A percentile compares a stretch with the other conserved stretches of the same genome.
phyloP scores from a whole-genome alignment of 2,329 filamentous ascomycete species.

The Pseudogymnoascus sp. region DNA sequence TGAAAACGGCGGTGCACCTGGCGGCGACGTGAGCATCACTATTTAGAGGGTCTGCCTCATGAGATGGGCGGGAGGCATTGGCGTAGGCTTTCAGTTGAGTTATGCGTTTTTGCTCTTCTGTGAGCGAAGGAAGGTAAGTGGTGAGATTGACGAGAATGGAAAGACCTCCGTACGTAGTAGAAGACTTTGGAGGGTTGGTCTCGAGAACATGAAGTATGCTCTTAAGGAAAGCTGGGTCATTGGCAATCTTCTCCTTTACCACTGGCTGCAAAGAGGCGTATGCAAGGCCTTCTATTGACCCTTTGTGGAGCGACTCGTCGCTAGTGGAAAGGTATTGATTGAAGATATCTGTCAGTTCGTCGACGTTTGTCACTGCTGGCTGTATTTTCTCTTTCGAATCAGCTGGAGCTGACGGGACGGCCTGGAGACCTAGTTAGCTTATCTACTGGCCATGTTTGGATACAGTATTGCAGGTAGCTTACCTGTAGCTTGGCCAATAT shows the following conservation, averaged over 20 bases:
- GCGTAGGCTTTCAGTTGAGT: conserved; percentile 90
- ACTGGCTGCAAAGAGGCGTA: conserved; percentile 82
- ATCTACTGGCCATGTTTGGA: conserved; percentile 20
- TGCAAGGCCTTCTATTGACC: conserved; percentile 83
- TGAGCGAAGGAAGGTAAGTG: conserved; percentile 66
- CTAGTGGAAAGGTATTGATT: conserved; percentile 59
- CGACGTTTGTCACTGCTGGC: conserved; percentile 53
- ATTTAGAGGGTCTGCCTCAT: conserved; percentile 60
- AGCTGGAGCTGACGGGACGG: conserved; percentile 26
- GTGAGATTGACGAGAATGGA: conserved; percentile 84
- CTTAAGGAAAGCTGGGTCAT: conserved; percentile 62
- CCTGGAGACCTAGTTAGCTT: conserved; percentile 33
- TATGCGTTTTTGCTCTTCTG: conserved; percentile 90
- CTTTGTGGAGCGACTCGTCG: conserved; percentile 53
- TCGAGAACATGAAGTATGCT: conserved; percentile 60
- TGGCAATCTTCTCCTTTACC: conserved; percentile 74
- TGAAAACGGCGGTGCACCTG: conserved; percentile 72
- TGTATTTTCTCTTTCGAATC: conserved; percentile 36
- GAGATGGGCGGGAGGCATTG: conserved; percentile 67
- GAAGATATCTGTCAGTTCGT: conserved; percentile 59
- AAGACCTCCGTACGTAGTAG: conserved; percentile 75
- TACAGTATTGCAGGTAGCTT: conserved; percentile 32
- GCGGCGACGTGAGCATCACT: conserved; percentile 68
- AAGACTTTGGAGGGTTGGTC: conserved; percentile 55
- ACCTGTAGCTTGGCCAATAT: conserved; percentile 67